Evolutionary conservation across 2,329 filamentous ascomycete genomes (phyloP).

Genomic region (Exutisphaerella laricina): DNA sequence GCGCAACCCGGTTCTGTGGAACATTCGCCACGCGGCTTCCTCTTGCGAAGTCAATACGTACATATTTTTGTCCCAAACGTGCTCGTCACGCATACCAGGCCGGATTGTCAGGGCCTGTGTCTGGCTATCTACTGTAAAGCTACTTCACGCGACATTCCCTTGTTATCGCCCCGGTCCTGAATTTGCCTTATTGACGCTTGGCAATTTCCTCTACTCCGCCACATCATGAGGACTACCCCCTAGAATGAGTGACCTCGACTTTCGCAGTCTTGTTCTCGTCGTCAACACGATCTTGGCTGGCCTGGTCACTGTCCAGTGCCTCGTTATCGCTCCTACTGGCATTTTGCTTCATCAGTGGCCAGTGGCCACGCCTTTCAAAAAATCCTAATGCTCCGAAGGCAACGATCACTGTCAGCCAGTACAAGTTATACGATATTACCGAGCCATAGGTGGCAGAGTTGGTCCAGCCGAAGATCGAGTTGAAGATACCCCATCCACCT

Average conservation of each 20-base stretch:
- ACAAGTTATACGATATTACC: conserved; percentile 80
- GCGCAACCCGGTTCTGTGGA: too few species aligned
- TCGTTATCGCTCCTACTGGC: conserved; percentile 13
- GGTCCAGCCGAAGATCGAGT: conserved; percentile 77
- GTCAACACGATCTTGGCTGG: conserved; percentile 17
- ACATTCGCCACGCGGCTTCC: too few species aligned
- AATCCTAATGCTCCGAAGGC: conserved; percentile 61
- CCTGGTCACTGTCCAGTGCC: conserved; percentile 22
- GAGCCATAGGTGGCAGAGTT: conserved; percentile 86
- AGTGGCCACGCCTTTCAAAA: conserved; percentile 54
- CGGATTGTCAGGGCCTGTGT: too few species aligned
- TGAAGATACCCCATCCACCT: conserved; percentile 82
- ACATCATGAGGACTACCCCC: conserved; percentile 15
- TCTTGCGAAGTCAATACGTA: too few species aligned
- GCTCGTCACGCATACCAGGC: too few species aligned
- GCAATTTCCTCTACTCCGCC: too few species aligned
- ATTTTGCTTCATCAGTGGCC: conserved; percentile 40
- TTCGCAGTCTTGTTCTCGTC: conserved; percentile 19
- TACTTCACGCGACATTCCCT: not conserved
- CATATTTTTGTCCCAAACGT: too few species aligned
- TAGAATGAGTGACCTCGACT: conserved; percentile 8
- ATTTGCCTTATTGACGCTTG: too few species aligned
- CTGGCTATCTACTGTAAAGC: too few species aligned
- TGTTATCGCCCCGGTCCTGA: too few species aligned
- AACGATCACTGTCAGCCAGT: conserved; percentile 69